phyloP scores from a whole-genome alignment of 768 basidiomycete genomes.

The Tulasnella sp. region DNA sequence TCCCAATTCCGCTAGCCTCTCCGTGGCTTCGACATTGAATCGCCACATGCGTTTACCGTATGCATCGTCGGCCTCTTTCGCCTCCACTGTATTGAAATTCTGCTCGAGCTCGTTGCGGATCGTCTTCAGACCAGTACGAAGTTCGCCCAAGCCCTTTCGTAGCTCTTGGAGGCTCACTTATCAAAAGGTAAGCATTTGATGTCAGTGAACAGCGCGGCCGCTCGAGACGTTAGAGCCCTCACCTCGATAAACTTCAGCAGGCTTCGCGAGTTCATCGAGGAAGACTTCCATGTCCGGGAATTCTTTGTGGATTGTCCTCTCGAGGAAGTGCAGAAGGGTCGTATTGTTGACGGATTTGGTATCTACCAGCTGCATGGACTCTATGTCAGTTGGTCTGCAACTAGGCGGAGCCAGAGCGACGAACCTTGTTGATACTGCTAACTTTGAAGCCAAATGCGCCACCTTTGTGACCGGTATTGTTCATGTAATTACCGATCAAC shows the following conservation, averaged over 20 bases:
- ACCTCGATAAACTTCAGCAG: constrained; percentile 94
- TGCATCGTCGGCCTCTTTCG: constrained; percentile 57
- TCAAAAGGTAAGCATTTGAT: constrained; percentile 4
- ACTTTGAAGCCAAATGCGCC: constrained; percentile 97
- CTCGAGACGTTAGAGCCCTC: constrained; percentile 35
- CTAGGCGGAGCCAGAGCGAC: constrained; percentile 33
- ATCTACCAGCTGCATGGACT: constrained; percentile 76
- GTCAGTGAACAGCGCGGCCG: constrained; percentile 35
- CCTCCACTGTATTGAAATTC: constrained; percentile 73
- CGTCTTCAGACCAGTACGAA: constrained; percentile 73
- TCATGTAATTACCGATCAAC: constrained; percentile 97
- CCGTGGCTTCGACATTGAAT: constrained; percentile 76
- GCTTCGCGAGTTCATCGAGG: constrained; percentile 83
- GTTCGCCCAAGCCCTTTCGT: constrained; percentile 69
- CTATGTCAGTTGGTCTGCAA: constrained; percentile 16
- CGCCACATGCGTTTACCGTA: constrained; percentile 93
- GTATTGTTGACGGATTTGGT: constrained; percentile 96
- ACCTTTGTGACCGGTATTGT: constrained; percentile 92
- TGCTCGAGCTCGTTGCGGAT: constrained; percentile 81
- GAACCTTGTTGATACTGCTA: constrained; percentile 94
- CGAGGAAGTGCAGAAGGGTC: constrained; percentile 92
- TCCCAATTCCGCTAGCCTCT: constrained; percentile 76
- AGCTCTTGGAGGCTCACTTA: constrained; percentile 86
- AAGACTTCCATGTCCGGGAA: constrained; percentile 89
- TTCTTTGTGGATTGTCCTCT: constrained; percentile 82